Conservation (phyloP, 768 basidiomycete genomes). For the Candolleomyces efflorescens region DNA sequence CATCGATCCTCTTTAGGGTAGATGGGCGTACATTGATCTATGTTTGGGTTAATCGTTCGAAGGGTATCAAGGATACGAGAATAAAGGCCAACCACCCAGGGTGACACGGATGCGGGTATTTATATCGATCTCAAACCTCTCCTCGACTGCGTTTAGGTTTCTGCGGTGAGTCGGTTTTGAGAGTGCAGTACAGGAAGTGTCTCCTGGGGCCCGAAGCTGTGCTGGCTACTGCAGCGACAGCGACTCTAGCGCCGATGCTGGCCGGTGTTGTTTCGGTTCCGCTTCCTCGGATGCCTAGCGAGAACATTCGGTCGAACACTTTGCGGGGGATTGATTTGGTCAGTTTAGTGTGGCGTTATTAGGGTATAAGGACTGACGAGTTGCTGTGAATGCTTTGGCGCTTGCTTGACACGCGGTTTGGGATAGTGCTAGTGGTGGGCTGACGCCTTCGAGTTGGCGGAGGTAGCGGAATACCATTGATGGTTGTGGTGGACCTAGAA, state of each 20-base stretch:
- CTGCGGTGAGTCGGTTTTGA: conserved; percentile 60
- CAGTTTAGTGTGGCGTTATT: conserved; percentile 3
- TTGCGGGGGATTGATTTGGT: not conserved
- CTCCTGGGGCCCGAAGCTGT: conserved; percentile 68
- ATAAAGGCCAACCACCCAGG: too few relatives aligned
- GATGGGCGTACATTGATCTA: too few relatives aligned
- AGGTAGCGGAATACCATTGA: conserved; percentile 93
- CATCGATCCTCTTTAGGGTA: too few relatives aligned
- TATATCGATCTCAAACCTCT: too few relatives aligned
- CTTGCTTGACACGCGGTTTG: conserved; percentile 87
- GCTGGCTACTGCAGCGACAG: conserved; percentile 60
- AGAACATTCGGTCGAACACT: conserved; percentile 93
- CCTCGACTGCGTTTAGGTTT: conserved; percentile 21
- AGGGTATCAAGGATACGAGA: too few relatives aligned
- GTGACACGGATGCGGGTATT: too few relatives aligned
- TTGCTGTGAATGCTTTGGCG: conserved; percentile 85
- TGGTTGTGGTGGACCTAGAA: conserved; percentile 82
- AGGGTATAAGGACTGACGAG: conserved; percentile 45
- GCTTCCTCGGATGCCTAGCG: conserved; percentile 74
- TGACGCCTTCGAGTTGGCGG: conserved; percentile 85
- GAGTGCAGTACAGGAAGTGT: conserved; percentile 79
- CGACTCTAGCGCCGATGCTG: conserved; percentile 50
- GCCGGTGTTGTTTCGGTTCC: conserved; percentile 59
- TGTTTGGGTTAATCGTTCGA: too few relatives aligned
- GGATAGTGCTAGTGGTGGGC: conserved; percentile 80